Conservation (phyloP, 169 alveolate genomes). For the Cryptosporidium parvum region DNA sequence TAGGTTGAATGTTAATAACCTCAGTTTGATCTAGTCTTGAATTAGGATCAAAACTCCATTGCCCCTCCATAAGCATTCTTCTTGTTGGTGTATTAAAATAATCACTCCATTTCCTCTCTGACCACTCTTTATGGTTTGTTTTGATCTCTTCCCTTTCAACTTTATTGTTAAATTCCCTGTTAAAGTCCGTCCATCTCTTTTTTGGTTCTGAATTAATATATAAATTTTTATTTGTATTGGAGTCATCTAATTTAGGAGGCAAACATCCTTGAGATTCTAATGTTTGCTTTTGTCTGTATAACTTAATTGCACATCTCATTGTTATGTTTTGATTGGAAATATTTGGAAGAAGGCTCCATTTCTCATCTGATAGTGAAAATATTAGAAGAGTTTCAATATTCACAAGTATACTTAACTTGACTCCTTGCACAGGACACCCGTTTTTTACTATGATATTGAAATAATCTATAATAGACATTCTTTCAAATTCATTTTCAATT, state of each 20-base stretch:
- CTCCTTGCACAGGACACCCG: constrained; percentile 28
- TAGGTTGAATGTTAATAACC: constrained; percentile 26
- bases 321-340: constrained; percentile 13
- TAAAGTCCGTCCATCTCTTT: constrained; percentile 28
- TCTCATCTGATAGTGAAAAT: constrained; percentile 37
- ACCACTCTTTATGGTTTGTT: neutral
- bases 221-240: neutral
- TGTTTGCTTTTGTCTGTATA: constrained; percentile 1
- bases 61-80: neutral
- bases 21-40: neutral
- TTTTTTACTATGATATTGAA: constrained; percentile 15
- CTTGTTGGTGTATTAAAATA: constrained; percentile 6
- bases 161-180: neutral
- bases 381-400: constrained; percentile 43
- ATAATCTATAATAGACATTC: neutral
- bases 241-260: neutral
- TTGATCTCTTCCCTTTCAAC: neutral
- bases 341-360: constrained; percentile 6
- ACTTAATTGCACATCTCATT: constrained; percentile 29
- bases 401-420: constrained; percentile 26
- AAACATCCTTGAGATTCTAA: constrained; percentile 35
- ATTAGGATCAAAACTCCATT: constrained; percentile 5
- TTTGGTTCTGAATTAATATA: neutral
- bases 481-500: neutral
- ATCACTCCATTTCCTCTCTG: constrained; percentile 16